A percentile compares a stretch with the other conserved stretches of the same genome.
These are phyloP conservation scores for Entomortierella parvispora DNA, from an alignment of 192 early-diverging fungal species.

Conservation along the genomic window DNA sequence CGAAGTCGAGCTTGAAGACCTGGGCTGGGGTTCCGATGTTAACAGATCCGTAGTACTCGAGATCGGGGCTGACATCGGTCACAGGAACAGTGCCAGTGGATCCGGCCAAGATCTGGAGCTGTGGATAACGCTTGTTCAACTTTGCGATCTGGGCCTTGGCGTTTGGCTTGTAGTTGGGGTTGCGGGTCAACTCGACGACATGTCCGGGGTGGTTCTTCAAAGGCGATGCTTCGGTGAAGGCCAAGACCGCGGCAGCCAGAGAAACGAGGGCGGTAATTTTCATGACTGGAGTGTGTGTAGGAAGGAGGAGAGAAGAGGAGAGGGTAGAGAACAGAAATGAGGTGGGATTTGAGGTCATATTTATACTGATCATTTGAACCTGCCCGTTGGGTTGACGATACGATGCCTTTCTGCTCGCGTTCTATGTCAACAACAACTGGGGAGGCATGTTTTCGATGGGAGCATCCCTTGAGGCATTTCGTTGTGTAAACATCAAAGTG, in stretches of 20 bases:
- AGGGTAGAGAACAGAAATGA: not conserved
- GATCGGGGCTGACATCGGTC: too few species aligned
- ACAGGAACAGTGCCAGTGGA: not conserved
- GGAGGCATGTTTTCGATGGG: too few species aligned
- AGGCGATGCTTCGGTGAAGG: slow-evolving; percentile 2
- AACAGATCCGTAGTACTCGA: slow-evolving; percentile 70
- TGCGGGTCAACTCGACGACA: not conserved
- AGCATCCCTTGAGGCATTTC: too few species aligned
- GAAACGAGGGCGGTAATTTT: slow-evolving; percentile 31
- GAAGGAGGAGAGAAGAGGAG: not conserved
- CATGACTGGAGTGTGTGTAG: slow-evolving; percentile 6
- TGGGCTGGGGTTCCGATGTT: slow-evolving; percentile 73
- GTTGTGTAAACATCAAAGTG: too few species aligned
- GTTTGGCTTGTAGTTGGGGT: not conserved
- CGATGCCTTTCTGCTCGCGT: too few species aligned
- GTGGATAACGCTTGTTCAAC: not conserved
- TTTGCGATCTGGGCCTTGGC: not conserved
- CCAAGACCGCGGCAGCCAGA: slow-evolving; percentile 20
- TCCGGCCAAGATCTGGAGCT: not conserved
- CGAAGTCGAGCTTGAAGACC: slow-evolving; percentile 65
- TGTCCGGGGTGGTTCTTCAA: not conserved
- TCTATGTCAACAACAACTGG: too few species aligned
- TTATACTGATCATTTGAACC: too few species aligned
- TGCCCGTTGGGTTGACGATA: too few species aligned
- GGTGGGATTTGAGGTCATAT: not conserved